Evolutionary conservation across 225 moss, liverwort and hornwort species (phyloP).

Genomic region (Pleurozium schreberi): DNA sequence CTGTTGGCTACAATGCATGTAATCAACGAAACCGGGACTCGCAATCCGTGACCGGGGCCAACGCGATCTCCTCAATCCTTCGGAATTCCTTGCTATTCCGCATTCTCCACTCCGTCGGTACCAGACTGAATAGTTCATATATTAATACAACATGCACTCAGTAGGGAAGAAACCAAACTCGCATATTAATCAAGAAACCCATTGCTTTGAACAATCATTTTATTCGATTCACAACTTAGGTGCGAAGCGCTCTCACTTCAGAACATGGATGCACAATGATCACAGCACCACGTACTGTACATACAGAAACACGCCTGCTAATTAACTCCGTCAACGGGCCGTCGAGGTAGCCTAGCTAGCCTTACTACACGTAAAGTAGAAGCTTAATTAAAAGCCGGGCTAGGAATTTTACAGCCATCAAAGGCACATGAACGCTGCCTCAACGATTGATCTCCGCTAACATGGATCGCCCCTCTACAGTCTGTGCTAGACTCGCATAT

Average conservation of each 20-base stretch:
- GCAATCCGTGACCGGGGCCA: not conserved
- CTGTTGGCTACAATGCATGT: too few relatives aligned
- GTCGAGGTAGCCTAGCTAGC: not conserved
- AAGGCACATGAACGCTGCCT: too few relatives aligned
- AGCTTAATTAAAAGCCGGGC: too few relatives aligned
- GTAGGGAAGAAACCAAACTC: not conserved
- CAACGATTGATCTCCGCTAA: too few relatives aligned
- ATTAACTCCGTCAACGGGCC: not conserved
- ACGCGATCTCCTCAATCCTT: not conserved
- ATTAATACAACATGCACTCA: too few relatives aligned
- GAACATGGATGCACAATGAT: not conserved
- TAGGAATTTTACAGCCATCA: too few relatives aligned
- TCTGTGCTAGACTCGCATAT: too few relatives aligned
- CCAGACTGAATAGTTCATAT: too few relatives aligned
- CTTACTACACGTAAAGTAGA: not conserved
- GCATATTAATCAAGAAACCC: not conserved
- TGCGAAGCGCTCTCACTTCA: not conserved
- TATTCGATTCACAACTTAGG: not conserved
- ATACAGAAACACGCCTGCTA: not conserved
- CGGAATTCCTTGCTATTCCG: not conserved
- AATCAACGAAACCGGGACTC: not conserved
- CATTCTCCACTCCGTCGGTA: too few relatives aligned
- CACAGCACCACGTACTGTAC: not conserved
- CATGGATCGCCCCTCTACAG: too few relatives aligned
- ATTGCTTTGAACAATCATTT: not conserved